A percentile compares a stretch with the other conserved stretches of the same genome.
These are phyloP conservation scores for Epichloe typhina DNA, from an alignment of 2,329 filamentous ascomycete genomes.

Conservation along the genomic window DNA sequence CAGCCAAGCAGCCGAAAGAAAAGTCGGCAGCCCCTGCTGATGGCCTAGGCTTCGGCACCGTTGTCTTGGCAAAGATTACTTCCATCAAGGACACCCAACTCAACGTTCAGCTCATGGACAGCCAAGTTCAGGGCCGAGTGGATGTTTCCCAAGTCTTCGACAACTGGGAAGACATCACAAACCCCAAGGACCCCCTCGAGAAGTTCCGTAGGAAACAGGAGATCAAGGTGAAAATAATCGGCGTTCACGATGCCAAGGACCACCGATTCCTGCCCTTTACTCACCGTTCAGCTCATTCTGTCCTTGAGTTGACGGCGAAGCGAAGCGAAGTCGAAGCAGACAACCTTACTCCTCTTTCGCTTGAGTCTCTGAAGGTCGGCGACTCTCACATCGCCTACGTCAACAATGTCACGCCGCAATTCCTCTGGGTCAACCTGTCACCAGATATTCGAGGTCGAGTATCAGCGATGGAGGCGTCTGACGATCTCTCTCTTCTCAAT, in stretches of 20 bases:
- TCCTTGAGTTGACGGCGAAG: slow-evolving; percentile 81
- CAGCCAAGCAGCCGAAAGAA: slow-evolving; percentile 23
- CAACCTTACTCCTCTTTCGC: slow-evolving; percentile 39
- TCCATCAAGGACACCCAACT: slow-evolving; percentile 84
- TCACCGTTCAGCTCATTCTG: slow-evolving; percentile 67
- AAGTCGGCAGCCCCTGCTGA: slow-evolving; percentile 34
- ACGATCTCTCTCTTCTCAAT: slow-evolving; percentile 68
- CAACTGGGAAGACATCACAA: slow-evolving; percentile 70
- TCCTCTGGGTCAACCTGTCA: slow-evolving; percentile 81
- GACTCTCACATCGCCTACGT: slow-evolving; percentile 70
- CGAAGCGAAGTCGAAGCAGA: slow-evolving; percentile 45
- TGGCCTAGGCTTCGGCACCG: slow-evolving; percentile 60
- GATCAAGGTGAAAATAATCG: slow-evolving; percentile 65
- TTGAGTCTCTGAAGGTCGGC: slow-evolving; percentile 61
- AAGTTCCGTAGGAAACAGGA: slow-evolving; percentile 60
- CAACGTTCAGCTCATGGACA: slow-evolving; percentile 75
- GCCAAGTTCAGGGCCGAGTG: slow-evolving; percentile 67
- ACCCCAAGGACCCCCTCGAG: slow-evolving; percentile 66
- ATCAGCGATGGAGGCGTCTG: slow-evolving; percentile 68
- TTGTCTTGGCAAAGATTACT: slow-evolving; percentile 65
- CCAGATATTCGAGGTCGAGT: slow-evolving; percentile 80
- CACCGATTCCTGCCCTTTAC: slow-evolving; percentile 86
- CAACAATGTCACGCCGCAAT: slow-evolving; percentile 73
- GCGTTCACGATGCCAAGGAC: slow-evolving; percentile 78
- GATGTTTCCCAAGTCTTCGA: slow-evolving; percentile 88